A percentile compares a stretch with the other conserved stretches of the same genome.
Conservation (phyloP, 495 filamentous ascomycete genomes). For the Mytilinidion resinicola region DNA sequence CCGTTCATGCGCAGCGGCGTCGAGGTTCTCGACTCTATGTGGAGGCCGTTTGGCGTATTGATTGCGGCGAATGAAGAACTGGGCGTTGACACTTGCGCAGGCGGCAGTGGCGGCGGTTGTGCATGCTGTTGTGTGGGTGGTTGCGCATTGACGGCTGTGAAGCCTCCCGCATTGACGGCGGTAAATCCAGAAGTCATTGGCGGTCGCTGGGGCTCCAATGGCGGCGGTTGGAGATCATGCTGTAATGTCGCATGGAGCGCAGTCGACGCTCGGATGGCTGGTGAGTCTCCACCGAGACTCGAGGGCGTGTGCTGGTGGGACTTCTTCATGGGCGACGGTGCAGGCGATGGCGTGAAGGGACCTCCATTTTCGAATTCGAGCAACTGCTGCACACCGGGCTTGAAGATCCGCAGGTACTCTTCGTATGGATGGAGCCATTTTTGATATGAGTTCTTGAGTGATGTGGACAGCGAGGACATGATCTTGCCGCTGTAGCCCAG, state of each 20-base stretch:
- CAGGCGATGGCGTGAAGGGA: constrained; percentile 87
- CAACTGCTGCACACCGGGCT: constrained; percentile 94
- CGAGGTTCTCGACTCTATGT: constrained; percentile 45
- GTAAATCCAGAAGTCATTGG: constrained; percentile 62
- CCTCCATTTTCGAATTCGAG: constrained; percentile 90
- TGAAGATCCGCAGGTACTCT: constrained; percentile 85
- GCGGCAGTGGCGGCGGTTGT: constrained; percentile 1
- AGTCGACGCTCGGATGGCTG: constrained; percentile 61
- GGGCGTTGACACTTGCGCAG: constrained; percentile 25
- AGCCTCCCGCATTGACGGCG: constrained; percentile 69
- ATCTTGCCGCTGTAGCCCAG: constrained; percentile 99
- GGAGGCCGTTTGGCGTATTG: constrained; percentile 52
- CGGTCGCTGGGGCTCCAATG: constrained; percentile 44
- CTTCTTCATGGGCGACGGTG: constrained; percentile 77
- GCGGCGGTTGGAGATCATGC: constrained; percentile 44
- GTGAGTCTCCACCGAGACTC: constrained; percentile 59
- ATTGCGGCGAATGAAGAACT: constrained; percentile 68
- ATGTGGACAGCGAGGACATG: constrained; percentile 99
- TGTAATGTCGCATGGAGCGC: constrained; percentile 61
- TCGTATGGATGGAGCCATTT: constrained; percentile 95
- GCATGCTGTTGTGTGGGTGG: not conserved
- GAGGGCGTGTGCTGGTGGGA: constrained; percentile 63
- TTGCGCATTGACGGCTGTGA: constrained; percentile 50
- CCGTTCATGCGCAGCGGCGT: constrained; percentile 39
- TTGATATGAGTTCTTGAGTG: constrained; percentile 96